phyloP scores from a whole-genome alignment of 257 asterid genomes.

The Fraxinus cuspidata region DNA sequence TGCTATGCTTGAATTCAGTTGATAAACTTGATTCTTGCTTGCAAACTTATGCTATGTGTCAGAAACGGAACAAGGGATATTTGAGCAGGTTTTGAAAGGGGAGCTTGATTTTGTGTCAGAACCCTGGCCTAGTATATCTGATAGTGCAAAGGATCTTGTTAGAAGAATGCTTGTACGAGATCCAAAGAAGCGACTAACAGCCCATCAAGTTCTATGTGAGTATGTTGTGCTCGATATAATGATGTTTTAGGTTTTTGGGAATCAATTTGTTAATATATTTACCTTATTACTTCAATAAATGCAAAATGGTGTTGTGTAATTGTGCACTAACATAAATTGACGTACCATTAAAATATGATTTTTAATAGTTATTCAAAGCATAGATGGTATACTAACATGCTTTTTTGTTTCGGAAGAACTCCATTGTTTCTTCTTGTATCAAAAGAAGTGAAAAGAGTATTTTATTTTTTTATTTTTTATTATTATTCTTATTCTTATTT shows the following conservation, averaged over 20 bases:
- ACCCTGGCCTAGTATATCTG: conserved; percentile 80
- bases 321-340: neutral
- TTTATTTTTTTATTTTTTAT: too few relatives aligned
- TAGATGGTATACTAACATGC: neutral
- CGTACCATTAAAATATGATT: conserved; percentile 7
- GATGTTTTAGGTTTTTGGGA: neutral
- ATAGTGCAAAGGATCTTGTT: conserved; percentile 72
- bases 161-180: conserved; percentile 67
- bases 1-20: conserved; percentile 5
- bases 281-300: neutral
- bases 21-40: conserved; percentile 11
- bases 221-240: conserved; percentile 15
- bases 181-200: conserved; percentile 58
- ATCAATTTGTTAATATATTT: neutral
- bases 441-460: neutral
- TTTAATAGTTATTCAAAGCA: conserved; percentile 1
- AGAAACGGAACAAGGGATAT: conserved; percentile 72
- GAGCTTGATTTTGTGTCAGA: conserved; percentile 66
- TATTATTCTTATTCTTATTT: too few relatives aligned
- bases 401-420: neutral
- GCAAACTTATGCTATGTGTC: conserved; percentile 27
- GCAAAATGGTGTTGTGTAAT: neutral
- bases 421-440: neutral
- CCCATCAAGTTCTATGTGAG: conserved; percentile 86
- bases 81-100: conserved; percentile 62